phyloP scores from a whole-genome alignment of 768 basidiomycete species.

The Lactarius indigo region DNA sequence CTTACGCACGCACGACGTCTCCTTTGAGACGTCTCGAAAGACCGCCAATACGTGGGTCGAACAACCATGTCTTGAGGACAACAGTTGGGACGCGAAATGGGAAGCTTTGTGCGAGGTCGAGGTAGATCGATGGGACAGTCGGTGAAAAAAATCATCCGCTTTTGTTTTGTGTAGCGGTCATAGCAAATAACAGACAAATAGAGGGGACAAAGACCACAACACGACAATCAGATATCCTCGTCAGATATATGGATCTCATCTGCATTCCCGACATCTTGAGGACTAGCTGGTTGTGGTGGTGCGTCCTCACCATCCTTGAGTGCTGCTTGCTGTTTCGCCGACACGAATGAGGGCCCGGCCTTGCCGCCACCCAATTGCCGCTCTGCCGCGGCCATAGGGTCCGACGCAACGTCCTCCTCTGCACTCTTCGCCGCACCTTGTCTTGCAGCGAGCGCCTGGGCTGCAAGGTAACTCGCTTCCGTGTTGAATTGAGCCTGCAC shows the following conservation, averaged over 20 bases:
- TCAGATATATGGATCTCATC: conserved; percentile 90
- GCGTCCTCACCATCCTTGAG: conserved; percentile 34
- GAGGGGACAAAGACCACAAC: conserved; percentile 15
- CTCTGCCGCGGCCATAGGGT: conserved; percentile 88
- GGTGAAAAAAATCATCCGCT: conserved; percentile 14
- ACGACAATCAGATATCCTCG: conserved; percentile 44
- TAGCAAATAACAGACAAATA: conserved; percentile 8
- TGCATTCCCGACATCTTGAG: conserved; percentile 44
- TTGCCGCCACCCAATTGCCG: conserved; percentile 53
- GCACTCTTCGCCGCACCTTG: conserved; percentile 50
- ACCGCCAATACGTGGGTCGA: conserved; percentile 64
- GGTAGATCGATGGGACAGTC: conserved; percentile 63
- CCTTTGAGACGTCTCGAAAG: conserved; percentile 67
- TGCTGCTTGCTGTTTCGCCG: conserved; percentile 52
- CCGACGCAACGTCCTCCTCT: conserved; percentile 43
- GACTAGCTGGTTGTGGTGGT: not conserved
- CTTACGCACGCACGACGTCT: conserved; percentile 60
- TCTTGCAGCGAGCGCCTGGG: conserved; percentile 75
- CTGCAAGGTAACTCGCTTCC: conserved; percentile 88
- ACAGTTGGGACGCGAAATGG: conserved; percentile 69
- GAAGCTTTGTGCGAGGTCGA: conserved; percentile 77
- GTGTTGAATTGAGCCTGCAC: conserved; percentile 99
- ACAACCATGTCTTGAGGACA: conserved; percentile 63
- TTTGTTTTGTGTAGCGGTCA: not conserved
- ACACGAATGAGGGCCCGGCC: conserved; percentile 68